phyloP scores from a whole-genome alignment of 805 yeast genomes.

The Candida berthetii region DNA sequence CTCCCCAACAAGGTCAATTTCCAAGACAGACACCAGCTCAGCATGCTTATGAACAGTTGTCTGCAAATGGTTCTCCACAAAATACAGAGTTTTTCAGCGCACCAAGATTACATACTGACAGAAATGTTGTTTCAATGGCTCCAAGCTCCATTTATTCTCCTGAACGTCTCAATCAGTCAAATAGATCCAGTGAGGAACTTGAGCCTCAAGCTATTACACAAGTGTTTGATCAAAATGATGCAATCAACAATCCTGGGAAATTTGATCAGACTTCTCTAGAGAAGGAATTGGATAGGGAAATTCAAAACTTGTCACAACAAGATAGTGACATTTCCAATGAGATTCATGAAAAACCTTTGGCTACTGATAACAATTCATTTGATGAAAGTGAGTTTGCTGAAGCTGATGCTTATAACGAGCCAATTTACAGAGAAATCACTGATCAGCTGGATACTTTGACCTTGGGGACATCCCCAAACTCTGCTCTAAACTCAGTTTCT shows the following conservation, averaged over 20 bases:
- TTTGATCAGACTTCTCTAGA: not conserved
- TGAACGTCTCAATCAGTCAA: not conserved
- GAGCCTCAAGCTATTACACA: too few relatives aligned
- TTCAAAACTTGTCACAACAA: not conserved
- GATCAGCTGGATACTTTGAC: constrained; percentile 10
- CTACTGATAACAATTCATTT: not conserved
- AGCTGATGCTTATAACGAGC: constrained; percentile 1
- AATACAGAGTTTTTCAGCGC: not conserved
- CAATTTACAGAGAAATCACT: constrained; percentile 13
- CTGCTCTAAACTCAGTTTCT: not conserved
- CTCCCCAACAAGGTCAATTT: too few relatives aligned
- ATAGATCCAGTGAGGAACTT: too few relatives aligned
- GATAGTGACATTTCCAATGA: not conserved
- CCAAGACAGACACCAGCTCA: too few relatives aligned
- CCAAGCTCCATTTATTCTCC: not conserved
- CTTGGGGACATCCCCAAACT: not conserved
- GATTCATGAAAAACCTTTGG: not conserved
- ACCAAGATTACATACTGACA: not conserved
- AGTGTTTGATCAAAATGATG: too few relatives aligned
- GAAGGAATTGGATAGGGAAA: not conserved
- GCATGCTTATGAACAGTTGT: not conserved
- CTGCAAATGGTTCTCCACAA: not conserved
- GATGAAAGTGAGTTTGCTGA: constrained; percentile 1
- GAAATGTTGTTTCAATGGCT: constrained; percentile 1
- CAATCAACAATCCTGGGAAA: not conserved